These are phyloP conservation scores for Pedinophyceae sp. DNA, from an alignment of 139 green algal species.

Conservation along the genomic window DNA sequence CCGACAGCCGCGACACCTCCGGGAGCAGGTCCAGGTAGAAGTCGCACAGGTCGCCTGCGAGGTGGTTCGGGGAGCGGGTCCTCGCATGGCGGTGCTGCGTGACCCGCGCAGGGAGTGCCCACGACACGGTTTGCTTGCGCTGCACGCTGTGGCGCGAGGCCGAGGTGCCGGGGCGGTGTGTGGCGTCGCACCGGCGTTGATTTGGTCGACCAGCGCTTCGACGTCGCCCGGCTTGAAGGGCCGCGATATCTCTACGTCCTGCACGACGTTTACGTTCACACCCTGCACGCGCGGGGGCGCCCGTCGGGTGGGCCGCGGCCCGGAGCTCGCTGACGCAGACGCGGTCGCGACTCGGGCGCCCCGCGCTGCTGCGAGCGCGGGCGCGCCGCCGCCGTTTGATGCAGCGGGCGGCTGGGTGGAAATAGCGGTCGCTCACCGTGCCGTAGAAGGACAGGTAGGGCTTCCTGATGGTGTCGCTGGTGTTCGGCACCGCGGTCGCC, in stretches of 20 bases:
- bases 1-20: slow-evolving; percentile 18
- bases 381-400: neutral
- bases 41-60: slow-evolving; percentile 32
- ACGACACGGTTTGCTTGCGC: too few species aligned
- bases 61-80: too few species aligned
- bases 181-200: too few species aligned
- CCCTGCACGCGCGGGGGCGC: neutral
- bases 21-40: slow-evolving; percentile 60
- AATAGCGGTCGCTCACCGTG: neutral
- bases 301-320: neutral
- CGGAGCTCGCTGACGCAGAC: neutral
- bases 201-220: too few species aligned
- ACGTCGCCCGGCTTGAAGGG: too few species aligned
- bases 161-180: too few species aligned
- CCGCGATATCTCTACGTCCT: too few species aligned
- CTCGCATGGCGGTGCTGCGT: too few species aligned
- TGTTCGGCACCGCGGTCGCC: slow-evolving; percentile 9
- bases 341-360: slow-evolving; percentile 29
- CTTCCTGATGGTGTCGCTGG: slow-evolving; percentile 25
- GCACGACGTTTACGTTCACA: slow-evolving; percentile 18
- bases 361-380: slow-evolving; percentile 4
- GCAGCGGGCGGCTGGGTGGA: slow-evolving; percentile 5
- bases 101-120: too few species aligned
- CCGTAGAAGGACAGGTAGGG: slow-evolving; percentile 16
- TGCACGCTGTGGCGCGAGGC: too few species aligned